A percentile compares a stretch with the other conserved stretches of the same genome.
phyloP scores from a whole-genome alignment of 768 basidiomycete genomes.

The Xanthoconium stramineum region DNA sequence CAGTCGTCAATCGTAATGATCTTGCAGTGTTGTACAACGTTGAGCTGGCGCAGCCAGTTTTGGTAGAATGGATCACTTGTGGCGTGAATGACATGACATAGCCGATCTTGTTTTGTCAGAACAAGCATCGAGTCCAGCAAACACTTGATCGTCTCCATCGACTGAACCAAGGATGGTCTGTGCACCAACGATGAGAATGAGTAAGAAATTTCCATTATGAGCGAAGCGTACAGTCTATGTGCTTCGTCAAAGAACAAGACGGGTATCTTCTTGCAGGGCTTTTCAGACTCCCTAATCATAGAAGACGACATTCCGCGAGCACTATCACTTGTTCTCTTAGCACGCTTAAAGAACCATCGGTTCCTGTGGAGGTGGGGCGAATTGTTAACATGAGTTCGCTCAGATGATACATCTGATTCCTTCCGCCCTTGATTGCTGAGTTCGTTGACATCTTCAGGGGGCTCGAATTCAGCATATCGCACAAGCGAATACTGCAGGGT shows the following conservation, averaged over 20 bases:
- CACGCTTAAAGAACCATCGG: constrained; percentile 29
- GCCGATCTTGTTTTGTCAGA: constrained; percentile 81
- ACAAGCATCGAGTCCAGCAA: constrained; percentile 84
- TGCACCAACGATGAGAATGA: constrained; percentile 1
- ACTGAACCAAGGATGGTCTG: constrained; percentile 74
- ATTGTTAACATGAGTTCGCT: constrained; percentile 41
- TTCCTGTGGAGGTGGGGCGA: constrained; percentile 27
- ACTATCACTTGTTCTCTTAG: constrained; percentile 24
- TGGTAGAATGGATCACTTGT: constrained; percentile 86
- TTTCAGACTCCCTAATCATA: constrained; percentile 31
- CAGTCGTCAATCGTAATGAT: constrained; percentile 81
- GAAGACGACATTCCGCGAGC: constrained; percentile 33
- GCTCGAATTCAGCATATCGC: constrained; percentile 70
- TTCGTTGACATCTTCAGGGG: constrained; percentile 31
- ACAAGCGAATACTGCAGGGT: constrained; percentile 56
- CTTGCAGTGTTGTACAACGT: constrained; percentile 83
- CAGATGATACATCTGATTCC: constrained; percentile 36
- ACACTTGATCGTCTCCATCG: constrained; percentile 78
- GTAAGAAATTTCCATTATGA: neutral
- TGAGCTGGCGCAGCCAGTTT: constrained; percentile 76
- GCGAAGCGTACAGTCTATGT: constrained; percentile 62
- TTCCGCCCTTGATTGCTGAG: constrained; percentile 25
- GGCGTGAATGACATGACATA: constrained; percentile 80
- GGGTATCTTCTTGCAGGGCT: constrained; percentile 62
- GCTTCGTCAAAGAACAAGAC: constrained; percentile 86